Percentiles rank a stretch among this genome's conserved stretches.
Evolutionary conservation across 2,329 filamentous ascomycete species (phyloP).

Genomic region (Ophiosphaerella herpotricha): DNA sequence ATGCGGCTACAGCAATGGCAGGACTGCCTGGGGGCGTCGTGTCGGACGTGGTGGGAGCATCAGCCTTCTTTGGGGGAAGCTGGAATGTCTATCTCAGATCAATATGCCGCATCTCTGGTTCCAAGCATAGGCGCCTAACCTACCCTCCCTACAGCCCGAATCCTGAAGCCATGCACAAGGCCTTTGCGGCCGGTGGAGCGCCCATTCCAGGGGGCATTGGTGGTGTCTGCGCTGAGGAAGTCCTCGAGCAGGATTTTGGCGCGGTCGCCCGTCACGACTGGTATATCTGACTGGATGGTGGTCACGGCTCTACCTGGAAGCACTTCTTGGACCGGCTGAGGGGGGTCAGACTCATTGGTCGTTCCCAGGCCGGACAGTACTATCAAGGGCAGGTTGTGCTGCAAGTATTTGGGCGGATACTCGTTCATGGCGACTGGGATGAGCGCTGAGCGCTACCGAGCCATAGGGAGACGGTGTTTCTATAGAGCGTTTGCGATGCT

Average conservation of each 20-base stretch:
- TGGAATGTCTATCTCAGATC: conserved; percentile 54
- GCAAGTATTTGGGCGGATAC: conserved; percentile 77
- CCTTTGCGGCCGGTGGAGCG: conserved; percentile 55
- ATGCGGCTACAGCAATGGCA: conserved; percentile 53
- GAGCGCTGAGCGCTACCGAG: conserved; percentile 30
- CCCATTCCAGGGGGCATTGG: conserved; percentile 68
- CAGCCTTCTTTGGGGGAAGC: conserved; percentile 66
- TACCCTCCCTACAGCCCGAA: conserved; percentile 82
- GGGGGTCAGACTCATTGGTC: conserved; percentile 36
- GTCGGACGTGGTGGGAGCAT: conserved; percentile 59
- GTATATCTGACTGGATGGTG: conserved; percentile 71
- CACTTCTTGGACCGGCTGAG: conserved; percentile 51
- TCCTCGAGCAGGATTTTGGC: conserved; percentile 68
- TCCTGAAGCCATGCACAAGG: conserved; percentile 63
- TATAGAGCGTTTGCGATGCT: conserved; percentile 3
- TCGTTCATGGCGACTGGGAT: conserved; percentile 67
- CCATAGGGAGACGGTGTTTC: conserved; percentile 22
- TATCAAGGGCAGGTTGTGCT: conserved; percentile 84
- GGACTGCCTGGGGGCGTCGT: conserved; percentile 58
- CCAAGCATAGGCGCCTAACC: conserved; percentile 50
- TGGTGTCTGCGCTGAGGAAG: conserved; percentile 69
- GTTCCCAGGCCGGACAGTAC: conserved; percentile 74
- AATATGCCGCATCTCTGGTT: conserved; percentile 17
- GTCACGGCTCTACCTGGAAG: conserved; percentile 55
- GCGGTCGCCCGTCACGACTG: conserved; percentile 67